A percentile compares a stretch with the other conserved stretches of the same genome.
Conservation (phyloP, 1,284 basidiomycete genomes). For the Ustilago hordei region DNA sequence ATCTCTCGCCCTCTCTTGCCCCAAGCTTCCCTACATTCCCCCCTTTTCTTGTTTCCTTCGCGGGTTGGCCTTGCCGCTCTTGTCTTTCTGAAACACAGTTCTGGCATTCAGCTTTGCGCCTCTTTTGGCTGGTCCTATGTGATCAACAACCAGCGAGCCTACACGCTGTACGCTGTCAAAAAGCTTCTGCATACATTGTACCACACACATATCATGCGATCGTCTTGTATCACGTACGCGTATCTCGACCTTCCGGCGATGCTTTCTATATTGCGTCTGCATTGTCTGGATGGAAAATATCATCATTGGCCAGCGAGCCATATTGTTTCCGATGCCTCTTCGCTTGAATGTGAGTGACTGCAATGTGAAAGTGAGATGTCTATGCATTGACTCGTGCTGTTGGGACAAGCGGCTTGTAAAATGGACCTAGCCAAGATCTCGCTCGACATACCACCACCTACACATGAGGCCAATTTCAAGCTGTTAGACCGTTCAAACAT, state of each 20-base stretch:
- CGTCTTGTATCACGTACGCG: constrained; percentile 13
- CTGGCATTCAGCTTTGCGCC: neutral
- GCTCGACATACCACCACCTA: too few relatives aligned
- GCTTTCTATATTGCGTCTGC: constrained; percentile 1
- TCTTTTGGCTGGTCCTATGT: constrained; percentile 19
- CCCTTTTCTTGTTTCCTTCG: constrained; percentile 42
- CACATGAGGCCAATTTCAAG: neutral
- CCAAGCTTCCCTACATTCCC: constrained; percentile 46
- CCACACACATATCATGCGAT: constrained; percentile 7
- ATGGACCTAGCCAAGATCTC: too few relatives aligned
- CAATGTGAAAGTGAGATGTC: neutral
- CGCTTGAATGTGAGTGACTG: neutral
- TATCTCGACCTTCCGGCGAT: constrained; percentile 20
- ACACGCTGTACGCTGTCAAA: constrained; percentile 15
- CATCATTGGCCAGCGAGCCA: constrained; percentile 33
- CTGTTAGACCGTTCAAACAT: constrained; percentile 15
- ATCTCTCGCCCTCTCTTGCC: constrained; percentile 48
- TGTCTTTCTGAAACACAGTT: neutral
- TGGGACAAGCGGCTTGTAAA: too few relatives aligned
- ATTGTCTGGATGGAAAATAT: constrained; percentile 29
- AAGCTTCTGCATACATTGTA: constrained; percentile 19
- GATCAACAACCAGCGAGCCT: constrained; percentile 24
- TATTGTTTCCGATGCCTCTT: constrained; percentile 15
- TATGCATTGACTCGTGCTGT: too few relatives aligned
- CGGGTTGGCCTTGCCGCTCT: constrained; percentile 8